These are phyloP conservation scores for Lactifluus echinatus DNA, from an alignment of 768 basidiomycete genomes.

Conservation along the genomic window DNA sequence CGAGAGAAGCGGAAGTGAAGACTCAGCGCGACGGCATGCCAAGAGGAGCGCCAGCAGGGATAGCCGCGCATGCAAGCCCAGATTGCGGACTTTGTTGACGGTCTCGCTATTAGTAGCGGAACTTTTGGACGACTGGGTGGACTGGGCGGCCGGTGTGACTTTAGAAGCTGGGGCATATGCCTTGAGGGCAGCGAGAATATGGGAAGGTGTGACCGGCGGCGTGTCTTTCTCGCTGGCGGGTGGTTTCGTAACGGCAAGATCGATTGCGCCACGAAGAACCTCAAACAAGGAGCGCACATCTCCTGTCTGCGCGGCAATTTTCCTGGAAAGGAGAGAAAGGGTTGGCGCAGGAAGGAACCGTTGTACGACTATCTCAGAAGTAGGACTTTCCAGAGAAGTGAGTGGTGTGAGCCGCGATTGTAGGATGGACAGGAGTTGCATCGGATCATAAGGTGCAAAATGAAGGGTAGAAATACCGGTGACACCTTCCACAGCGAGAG, in stretches of 20 bases:
- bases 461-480: slow-evolving; percentile 53
- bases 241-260: slow-evolving; percentile 36
- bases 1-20: slow-evolving; percentile 35
- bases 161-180: slow-evolving; percentile 40
- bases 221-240: slow-evolving; percentile 23
- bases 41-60: slow-evolving; percentile 57
- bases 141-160: slow-evolving; percentile 31
- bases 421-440: slow-evolving; percentile 63
- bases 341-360: slow-evolving; percentile 57
- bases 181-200: slow-evolving; percentile 69
- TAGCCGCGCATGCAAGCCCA: slow-evolving; percentile 69
- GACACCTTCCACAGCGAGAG: slow-evolving; percentile 28
- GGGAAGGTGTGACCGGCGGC: slow-evolving; percentile 48
- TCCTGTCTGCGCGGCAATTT: slow-evolving; percentile 72
- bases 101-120: slow-evolving; percentile 48
- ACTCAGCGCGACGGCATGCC: slow-evolving; percentile 52
- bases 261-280: slow-evolving; percentile 72
- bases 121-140: slow-evolving; percentile 19
- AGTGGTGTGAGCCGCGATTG: slow-evolving; percentile 52
- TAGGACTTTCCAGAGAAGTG: slow-evolving; percentile 25
- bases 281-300: slow-evolving; percentile 78
- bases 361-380: slow-evolving; percentile 25
- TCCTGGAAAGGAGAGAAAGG: slow-evolving; percentile 65
- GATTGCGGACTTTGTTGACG: slow-evolving; percentile 52
- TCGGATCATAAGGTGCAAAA: slow-evolving; percentile 70